Evolutionary conservation across 768 basidiomycete species (phyloP).

Genomic region (Leccinellum luteum): DNA sequence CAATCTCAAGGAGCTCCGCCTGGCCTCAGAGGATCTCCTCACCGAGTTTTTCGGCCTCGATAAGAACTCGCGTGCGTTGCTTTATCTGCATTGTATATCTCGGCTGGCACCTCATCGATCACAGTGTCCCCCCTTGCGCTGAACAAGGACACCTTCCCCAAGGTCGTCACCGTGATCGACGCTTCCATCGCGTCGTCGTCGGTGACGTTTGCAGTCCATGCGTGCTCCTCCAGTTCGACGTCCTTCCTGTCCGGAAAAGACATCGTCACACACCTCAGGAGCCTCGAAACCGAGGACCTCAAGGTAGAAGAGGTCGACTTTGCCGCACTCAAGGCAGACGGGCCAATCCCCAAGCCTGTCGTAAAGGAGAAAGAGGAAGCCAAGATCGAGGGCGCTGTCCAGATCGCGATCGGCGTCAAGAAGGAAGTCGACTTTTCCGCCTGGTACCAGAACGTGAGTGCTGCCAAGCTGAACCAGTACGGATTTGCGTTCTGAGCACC

Average conservation of each 20-base stretch:
- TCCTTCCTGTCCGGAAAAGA: conserved; percentile 79
- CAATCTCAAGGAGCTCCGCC: conserved; percentile 80
- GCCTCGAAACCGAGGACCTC: conserved; percentile 61
- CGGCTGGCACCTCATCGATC: conserved; percentile 6
- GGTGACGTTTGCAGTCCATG: conserved; percentile 72
- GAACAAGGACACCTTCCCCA: conserved; percentile 60
- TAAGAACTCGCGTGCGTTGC: conserved; percentile 81
- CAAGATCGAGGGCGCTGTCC: conserved; percentile 83
- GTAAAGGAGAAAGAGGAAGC: conserved; percentile 68
- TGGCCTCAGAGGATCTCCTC: conserved; percentile 85
- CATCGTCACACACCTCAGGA: conserved; percentile 66
- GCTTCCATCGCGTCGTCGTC: conserved; percentile 65
- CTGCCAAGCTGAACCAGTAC: background rate
- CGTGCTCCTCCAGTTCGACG: conserved; percentile 65
- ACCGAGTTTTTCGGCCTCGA: conserved; percentile 79
- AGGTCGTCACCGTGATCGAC: conserved; percentile 75
- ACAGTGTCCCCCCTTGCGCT: conserved; percentile 83
- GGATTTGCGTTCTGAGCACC: conserved; percentile 5
- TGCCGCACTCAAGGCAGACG: conserved; percentile 51
- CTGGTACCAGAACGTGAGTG: conserved; percentile 87
- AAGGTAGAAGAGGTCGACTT: conserved; percentile 79
- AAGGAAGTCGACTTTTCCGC: conserved; percentile 93
- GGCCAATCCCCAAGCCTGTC: conserved; percentile 33
- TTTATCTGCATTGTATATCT: background rate
- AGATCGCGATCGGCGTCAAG: conserved; percentile 92